Conservation (phyloP, 495 filamentous ascomycete genomes). For the Hypoxylon perforatum region DNA sequence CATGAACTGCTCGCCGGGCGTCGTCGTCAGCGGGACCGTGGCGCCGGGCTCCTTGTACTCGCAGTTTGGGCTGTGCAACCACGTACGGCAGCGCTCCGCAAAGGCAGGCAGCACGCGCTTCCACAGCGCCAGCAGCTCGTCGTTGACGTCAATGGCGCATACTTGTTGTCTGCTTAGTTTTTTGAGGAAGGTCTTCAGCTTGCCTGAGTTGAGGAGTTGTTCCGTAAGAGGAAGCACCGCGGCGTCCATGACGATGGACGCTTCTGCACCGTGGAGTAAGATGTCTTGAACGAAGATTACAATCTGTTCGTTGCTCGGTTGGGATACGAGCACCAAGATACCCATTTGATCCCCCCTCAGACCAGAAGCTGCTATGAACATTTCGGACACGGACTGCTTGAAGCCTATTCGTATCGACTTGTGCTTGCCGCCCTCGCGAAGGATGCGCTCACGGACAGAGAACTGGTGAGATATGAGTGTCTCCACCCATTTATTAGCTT, state of each 20-base stretch:
- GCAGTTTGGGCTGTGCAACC: conserved; percentile 59
- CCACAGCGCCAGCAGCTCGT: conserved; percentile 62
- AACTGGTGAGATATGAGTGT: conserved; percentile 50
- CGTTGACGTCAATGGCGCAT: conserved; percentile 48
- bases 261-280: conserved; percentile 53
- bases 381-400: conserved; percentile 59
- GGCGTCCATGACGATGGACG: conserved; percentile 59
- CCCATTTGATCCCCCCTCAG: conserved; percentile 49
- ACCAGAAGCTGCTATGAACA: conserved; percentile 59
- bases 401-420: conserved; percentile 51
- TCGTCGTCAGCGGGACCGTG: conserved; percentile 43
- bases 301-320: conserved; percentile 46
- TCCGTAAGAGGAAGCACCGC: conserved; percentile 59
- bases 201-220: conserved; percentile 28
- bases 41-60: conserved; percentile 54
- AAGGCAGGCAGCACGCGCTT: conserved; percentile 59
- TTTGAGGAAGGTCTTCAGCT: no score
- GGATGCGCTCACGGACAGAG: conserved; percentile 52
- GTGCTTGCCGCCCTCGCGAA: conserved; percentile 38
- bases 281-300: conserved; percentile 55
- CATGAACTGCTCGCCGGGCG: conserved; percentile 43
- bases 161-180: conserved; percentile 44
- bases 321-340: conserved; percentile 51
- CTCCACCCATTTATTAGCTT: conserved; percentile 48
- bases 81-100: conserved; percentile 66